Percentiles rank a stretch among this genome's conserved stretches.
phyloP scores from a whole-genome alignment of 2,329 filamentous ascomycete species.

The Colletotrichum noveboracense region DNA sequence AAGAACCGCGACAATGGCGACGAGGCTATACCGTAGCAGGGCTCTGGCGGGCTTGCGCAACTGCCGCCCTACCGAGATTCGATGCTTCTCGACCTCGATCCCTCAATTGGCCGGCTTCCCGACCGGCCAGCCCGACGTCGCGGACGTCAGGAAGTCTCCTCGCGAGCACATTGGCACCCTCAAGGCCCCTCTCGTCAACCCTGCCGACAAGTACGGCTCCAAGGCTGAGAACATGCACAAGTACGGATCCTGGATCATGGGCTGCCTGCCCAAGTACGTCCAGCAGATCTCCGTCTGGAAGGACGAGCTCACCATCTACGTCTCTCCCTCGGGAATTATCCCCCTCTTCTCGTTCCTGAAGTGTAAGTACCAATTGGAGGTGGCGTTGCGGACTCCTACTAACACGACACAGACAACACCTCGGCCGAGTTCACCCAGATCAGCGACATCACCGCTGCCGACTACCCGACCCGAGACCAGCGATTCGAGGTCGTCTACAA shows the following conservation, averaged over 20 bases:
- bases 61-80: slow-evolving; percentile 20
- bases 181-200: slow-evolving; percentile 83
- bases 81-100: slow-evolving; percentile 25
- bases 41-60: slow-evolving; percentile 45
- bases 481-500: slow-evolving; percentile 99
- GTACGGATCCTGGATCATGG: slow-evolving; percentile 97
- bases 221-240: slow-evolving; percentile 89
- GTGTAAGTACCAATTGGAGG: slow-evolving; percentile 45
- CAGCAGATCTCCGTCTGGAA: slow-evolving; percentile 99
- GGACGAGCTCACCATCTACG: slow-evolving; percentile 95
- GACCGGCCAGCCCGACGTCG: slow-evolving; percentile 51
- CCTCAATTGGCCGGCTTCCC: slow-evolving; percentile 25
- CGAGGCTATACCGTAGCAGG: slow-evolving; percentile 62
- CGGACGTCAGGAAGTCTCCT: slow-evolving; percentile 72
- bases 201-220: slow-evolving; percentile 88
- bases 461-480: slow-evolving; percentile 94
- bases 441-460: slow-evolving; percentile 90
- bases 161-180: slow-evolving; percentile 63
- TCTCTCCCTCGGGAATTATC: slow-evolving; percentile 84
- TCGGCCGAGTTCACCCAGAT: slow-evolving; percentile 96
- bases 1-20: slow-evolving; percentile 57
- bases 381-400: not conserved
- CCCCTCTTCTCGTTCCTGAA: slow-evolving; percentile 96
- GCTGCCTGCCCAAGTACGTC: slow-evolving; percentile 94
- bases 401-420: slow-evolving; percentile 74